Base-by-base conservation (phyloP, 768 basidiomycete species). In the Phallus indusiatus region DNA sequence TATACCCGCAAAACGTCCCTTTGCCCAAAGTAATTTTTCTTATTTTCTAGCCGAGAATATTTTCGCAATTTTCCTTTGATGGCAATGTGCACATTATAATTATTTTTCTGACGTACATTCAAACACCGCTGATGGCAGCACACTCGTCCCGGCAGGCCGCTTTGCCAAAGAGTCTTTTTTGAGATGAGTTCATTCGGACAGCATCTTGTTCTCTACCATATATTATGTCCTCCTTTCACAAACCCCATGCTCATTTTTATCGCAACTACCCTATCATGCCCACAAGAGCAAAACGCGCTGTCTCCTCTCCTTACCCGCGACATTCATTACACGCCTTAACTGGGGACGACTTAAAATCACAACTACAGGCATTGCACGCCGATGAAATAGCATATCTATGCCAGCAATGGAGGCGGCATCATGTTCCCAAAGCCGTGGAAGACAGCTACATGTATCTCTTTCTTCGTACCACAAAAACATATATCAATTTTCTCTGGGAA, bases 321-420 rank as follows among this genome's bases (percentile, higher is more conserved):
- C 17, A 12, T 1, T 52, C 49, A 10, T 17, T 20, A 16, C 47
- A 17, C 47, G 42, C 42, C 42, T 12, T 12, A 14, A 12, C 42
- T n/a, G n/a, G 42, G 4, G 57, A 59, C 17, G 28, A 51, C 14
- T 28, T 59, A 18, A 47, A 48, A 28, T 48, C 49, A 14, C 21
- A 59, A 36, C 50, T 63, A 14, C 55, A 55, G 17, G 60, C 59
- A 20, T 56, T 61, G n/a, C 64, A 64, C 42, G 64, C 62, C 18
- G 64, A 64, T 35, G 64, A 64, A 51, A 51, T 64, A 17, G 62
- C 61, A n/a, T 58, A 63, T 51, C 56, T 64, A 42, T 55, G 53
- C 34, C 59, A 64, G 52, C 33, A 60, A 18, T 53, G 54, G 47
- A 22, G 28, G 46, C 34, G 20, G 51, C 14, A 42, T 50, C 22